These are phyloP conservation scores for Colletotrichum theobromicola DNA, from an alignment of 2,329 filamentous ascomycete genomes.

Conservation along the genomic window DNA sequence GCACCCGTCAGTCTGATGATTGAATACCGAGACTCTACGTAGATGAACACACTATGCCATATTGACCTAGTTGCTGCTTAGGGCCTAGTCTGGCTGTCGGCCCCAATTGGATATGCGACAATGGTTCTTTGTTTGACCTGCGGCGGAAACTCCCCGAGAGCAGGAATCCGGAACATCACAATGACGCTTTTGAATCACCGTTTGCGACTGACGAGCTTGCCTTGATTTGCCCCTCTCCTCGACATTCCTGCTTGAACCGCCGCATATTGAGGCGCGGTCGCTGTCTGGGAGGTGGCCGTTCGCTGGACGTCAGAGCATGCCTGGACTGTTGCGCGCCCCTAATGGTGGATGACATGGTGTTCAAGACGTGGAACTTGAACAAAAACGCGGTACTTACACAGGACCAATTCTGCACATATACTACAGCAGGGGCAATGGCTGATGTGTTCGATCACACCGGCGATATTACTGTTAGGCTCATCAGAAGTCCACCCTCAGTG, in stretches of 20 bases:
- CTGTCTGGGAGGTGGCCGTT: background rate
- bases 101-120: background rate
- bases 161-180: background rate
- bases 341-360: too few species aligned
- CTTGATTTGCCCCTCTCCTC: background rate
- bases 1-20: background rate
- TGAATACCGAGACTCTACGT: background rate
- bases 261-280: background rate
- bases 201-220: background rate
- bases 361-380: too few species aligned
- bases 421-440: background rate
- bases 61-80: background rate
- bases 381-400: too few species aligned
- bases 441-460: background rate
- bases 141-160: background rate
- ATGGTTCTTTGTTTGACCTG: background rate
- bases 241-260: background rate
- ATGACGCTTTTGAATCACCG: background rate
- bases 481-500: background rate
- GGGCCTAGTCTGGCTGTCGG: too few species aligned
- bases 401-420: background rate
- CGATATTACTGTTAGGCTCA: background rate
- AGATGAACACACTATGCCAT: background rate
- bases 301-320: too few species aligned
- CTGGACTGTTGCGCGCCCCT: too few species aligned